These are phyloP conservation scores for Conticribra weissflogii DNA, from an alignment of 108 stramenopile species.

Conservation along the genomic window DNA sequence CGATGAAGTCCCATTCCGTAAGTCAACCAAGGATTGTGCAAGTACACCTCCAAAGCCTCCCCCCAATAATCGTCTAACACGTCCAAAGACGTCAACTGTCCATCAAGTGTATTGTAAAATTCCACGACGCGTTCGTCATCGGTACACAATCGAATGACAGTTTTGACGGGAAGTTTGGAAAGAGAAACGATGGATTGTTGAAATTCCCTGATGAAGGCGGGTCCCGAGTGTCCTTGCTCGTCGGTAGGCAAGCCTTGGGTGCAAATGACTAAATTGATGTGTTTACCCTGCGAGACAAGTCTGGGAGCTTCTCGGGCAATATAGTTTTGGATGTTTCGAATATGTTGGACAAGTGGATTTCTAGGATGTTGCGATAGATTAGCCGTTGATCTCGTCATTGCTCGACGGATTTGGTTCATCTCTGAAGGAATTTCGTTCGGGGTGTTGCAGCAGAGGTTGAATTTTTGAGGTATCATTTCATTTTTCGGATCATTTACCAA, in stretches of 20 bases:
- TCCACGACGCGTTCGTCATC: slow-evolving; percentile 38
- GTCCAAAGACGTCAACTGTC: slow-evolving; percentile 19
- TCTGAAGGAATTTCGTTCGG: slow-evolving; percentile 1
- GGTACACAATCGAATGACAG: slow-evolving; percentile 43
- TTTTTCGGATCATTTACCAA: background rate
- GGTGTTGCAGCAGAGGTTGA: background rate
- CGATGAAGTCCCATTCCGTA: slow-evolving; percentile 55
- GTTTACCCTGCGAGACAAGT: slow-evolving; percentile 19
- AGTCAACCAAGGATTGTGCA: slow-evolving; percentile 56
- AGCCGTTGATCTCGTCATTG: background rate
- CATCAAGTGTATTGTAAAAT: slow-evolving; percentile 43
- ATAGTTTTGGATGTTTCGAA: slow-evolving; percentile 14
- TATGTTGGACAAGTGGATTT: slow-evolving; percentile 17
- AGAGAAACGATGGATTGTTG: slow-evolving; percentile 1
- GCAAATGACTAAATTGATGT: slow-evolving; percentile 41
- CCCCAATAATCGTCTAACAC: slow-evolving; percentile 54
- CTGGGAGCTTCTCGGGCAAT: slow-evolving; percentile 21
- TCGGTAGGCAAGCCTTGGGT: slow-evolving; percentile 60
- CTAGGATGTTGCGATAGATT: slow-evolving; percentile 6
- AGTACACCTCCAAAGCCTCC: slow-evolving; percentile 55
- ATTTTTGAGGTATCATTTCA: background rate
- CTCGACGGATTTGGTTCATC: background rate
- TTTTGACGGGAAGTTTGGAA: slow-evolving; percentile 33
- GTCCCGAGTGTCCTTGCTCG: slow-evolving; percentile 20
- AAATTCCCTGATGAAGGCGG: slow-evolving; percentile 17